phyloP scores from a whole-genome alignment of 1,139 yeast species.

The Pichia norvegensis region DNA sequence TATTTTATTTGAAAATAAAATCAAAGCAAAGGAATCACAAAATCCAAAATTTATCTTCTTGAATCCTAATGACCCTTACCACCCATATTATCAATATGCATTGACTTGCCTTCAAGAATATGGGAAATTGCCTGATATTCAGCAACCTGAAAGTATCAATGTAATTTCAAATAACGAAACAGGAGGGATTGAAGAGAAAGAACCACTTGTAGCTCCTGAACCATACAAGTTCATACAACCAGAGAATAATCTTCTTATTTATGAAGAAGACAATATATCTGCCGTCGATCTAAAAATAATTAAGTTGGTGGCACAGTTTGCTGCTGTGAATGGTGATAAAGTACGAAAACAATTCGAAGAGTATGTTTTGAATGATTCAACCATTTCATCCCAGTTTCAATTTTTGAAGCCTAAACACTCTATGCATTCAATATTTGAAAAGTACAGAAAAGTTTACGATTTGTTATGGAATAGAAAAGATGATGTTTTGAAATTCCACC shows the following conservation, averaged over 20 bases:
- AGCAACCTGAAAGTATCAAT: not conserved
- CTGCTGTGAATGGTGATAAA: conserved; percentile 47
- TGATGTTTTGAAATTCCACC: conserved; percentile 13
- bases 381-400: conserved; percentile 52
- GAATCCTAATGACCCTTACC: conserved; percentile 43
- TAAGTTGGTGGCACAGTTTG: conserved; percentile 64
- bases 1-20: conserved; percentile 50
- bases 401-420: conserved; percentile 61
- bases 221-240: conserved; percentile 7
- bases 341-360: conserved; percentile 33
- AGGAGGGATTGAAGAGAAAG: conserved; percentile 6
- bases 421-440: conserved; percentile 44
- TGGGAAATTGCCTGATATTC: conserved; percentile 4
- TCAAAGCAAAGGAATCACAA: conserved; percentile 39
- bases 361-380: conserved; percentile 31
- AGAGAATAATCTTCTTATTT: conserved; percentile 18
- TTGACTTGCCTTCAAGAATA: conserved; percentile 4
- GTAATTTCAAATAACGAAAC: conserved; percentile 15
- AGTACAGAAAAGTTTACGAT: conserved; percentile 51
- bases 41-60: conserved; percentile 60
- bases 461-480: conserved; percentile 30
- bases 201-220: conserved; percentile 12
- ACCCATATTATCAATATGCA: conserved; percentile 46
- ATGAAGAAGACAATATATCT: conserved; percentile 46
- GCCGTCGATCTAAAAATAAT: conserved; percentile 60